These are phyloP conservation scores for Martensiomyces pterosporus DNA, from an alignment of 192 early-diverging fungal genomes.

Conservation along the genomic window DNA sequence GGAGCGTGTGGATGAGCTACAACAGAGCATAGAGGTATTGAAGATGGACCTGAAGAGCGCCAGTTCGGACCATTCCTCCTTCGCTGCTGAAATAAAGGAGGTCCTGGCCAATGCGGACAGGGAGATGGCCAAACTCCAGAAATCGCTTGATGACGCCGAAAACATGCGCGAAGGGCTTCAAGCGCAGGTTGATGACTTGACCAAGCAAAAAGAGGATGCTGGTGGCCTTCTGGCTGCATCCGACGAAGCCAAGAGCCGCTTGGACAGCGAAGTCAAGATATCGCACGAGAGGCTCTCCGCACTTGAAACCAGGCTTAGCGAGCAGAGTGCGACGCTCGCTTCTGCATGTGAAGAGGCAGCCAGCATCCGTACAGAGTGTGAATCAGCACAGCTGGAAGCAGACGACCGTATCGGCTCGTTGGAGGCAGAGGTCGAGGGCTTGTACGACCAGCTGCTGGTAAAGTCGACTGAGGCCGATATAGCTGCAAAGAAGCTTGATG, in stretches of 20 bases:
- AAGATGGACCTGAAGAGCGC: too few relatives aligned
- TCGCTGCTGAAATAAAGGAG: not conserved
- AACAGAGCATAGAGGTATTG: too few relatives aligned
- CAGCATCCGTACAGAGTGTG: too few relatives aligned
- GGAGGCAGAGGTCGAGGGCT: not conserved
- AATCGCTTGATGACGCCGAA: not conserved
- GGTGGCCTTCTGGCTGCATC: not conserved
- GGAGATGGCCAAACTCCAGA: constrained; percentile 1
- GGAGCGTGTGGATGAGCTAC: not conserved
- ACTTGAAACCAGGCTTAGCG: constrained; percentile 2
- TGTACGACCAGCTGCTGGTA: not conserved
- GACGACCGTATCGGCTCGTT: constrained; percentile 1
- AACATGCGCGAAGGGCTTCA: not conserved
- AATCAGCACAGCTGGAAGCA: not conserved
- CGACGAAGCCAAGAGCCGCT: too few relatives aligned
- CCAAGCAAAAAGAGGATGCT: not conserved
- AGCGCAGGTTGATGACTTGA: not conserved
- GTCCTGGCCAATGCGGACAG: not conserved
- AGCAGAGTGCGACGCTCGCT: not conserved
- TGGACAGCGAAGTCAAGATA: too few relatives aligned
- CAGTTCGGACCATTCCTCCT: too few relatives aligned
- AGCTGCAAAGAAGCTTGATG: not conserved
- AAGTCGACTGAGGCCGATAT: not conserved
- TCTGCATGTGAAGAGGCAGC: not conserved
- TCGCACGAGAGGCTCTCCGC: too few relatives aligned